A percentile compares a stretch with the other conserved stretches of the same genome.
Conservation (phyloP, 2,329 filamentous ascomycete species). For the Cadophora sp. region DNA sequence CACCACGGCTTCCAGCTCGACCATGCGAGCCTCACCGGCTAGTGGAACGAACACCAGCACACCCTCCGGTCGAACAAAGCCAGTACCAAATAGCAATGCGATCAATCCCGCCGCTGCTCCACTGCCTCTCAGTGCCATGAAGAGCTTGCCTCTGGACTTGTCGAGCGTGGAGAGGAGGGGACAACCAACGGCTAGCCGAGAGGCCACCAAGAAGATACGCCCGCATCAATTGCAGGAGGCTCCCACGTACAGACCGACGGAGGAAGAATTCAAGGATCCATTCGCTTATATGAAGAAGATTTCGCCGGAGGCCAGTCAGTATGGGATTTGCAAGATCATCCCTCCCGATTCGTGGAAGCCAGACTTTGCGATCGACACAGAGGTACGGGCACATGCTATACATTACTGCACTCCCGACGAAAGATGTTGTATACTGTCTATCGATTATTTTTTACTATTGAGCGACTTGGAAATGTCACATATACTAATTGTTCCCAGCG, state of each 20-base stretch:
- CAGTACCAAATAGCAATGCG: conserved; percentile 38
- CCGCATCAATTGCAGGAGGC: conserved; percentile 89
- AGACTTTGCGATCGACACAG: conserved; percentile 93
- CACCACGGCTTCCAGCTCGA: conserved; percentile 38
- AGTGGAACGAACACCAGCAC: conserved; percentile 37
- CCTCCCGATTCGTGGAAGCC: conserved; percentile 95
- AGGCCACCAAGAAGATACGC: conserved; percentile 77
- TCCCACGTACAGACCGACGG: conserved; percentile 86
- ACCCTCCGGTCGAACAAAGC: conserved; percentile 39
- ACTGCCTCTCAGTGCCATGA: conserved; percentile 45
- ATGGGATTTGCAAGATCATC: conserved; percentile 94
- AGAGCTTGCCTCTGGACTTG: conserved; percentile 72
- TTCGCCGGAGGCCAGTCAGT: conserved; percentile 81
- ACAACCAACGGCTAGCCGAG: conserved; percentile 76
- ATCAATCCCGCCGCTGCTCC: conserved; percentile 43
- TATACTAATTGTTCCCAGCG: conserved; percentile 60
- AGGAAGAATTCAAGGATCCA: conserved; percentile 94
- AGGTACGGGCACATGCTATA: conserved; percentile 63
- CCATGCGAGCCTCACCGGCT: conserved; percentile 42
- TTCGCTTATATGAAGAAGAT: conserved; percentile 95
- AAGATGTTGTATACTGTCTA: neutral
- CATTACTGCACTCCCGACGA: neutral
- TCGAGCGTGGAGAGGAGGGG: conserved; percentile 91
- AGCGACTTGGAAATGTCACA: neutral
- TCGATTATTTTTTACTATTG: neutral